These are phyloP conservation scores for Tolypocladium ovalisporum DNA, from an alignment of 2,329 filamentous ascomycete genomes.

Conservation along the genomic window DNA sequence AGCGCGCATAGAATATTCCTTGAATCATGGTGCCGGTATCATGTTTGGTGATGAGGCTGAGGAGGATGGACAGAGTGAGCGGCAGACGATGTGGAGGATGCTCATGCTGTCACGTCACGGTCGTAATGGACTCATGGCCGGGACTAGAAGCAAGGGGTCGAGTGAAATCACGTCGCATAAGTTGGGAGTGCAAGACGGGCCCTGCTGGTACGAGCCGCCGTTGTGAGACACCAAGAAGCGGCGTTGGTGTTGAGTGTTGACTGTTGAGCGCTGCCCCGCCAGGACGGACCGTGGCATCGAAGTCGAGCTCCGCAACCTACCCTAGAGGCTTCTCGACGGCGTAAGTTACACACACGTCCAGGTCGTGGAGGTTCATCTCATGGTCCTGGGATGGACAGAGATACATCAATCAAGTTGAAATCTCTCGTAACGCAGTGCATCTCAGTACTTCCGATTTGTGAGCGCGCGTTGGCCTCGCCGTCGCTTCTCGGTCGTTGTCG, in stretches of 20 bases:
- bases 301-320: neutral
- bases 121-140: neutral
- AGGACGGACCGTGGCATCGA: neutral
- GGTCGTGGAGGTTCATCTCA: no score
- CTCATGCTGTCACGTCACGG: neutral
- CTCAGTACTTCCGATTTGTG: neutral
- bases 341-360: no score
- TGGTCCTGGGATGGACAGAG: neutral
- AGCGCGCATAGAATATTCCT: constrained; percentile 60
- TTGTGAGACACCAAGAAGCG: neutral
- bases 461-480: neutral
- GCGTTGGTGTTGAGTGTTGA: neutral
- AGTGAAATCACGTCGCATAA: neutral
- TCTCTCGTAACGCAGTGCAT: neutral
- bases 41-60: neutral
- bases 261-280: neutral
- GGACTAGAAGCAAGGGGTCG: neutral
- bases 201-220: neutral
- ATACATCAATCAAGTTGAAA: neutral
- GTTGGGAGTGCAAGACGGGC: neutral
- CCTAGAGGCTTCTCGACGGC: neutral
- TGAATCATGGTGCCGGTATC: constrained; percentile 43
- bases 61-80: neutral
- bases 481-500: neutral
- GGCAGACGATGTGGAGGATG: neutral